Base-by-base conservation (phyloP, 805 yeast species). In the Yamadazyma kitorensis region DNA sequence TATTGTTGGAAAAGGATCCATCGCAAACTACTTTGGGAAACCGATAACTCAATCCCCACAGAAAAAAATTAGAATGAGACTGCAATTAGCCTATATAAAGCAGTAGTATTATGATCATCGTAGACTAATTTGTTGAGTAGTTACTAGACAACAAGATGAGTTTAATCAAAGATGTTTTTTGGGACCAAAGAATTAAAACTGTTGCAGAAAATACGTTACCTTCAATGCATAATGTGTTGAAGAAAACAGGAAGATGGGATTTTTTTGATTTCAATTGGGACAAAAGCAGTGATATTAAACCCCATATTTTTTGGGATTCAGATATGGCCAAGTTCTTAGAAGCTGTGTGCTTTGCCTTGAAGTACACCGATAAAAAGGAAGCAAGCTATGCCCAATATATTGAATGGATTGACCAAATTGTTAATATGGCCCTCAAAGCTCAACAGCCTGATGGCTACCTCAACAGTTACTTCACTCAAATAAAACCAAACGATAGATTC, bases 401-500 rank as follows among this genome's bases (percentile, higher is more conserved):
- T 5, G 38, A 17, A 2, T 46, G 52, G 52, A 38, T 51, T 9
- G 44, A 51, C 3, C 45, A 45, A 12, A 40, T 43, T 5, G 34
- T 41, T 11, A 30, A 33, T 4, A 45, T 49, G 54, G 37, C 48
- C 15, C 21, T 35, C 2, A 40, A 34, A 22, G 50, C 51, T 9
- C 55, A 51, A 33, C 43, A 47, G 22, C 44, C 44, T 4, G 52
- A 51, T 36, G 57, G 57, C 3, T 52, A 52, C 21, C 34, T 52
- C 16, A 52, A 52, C 27, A 33, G 40, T 19, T 48, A 46, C 32
- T 52, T 43, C 28, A 42, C 52, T 10, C 46, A 43, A 14, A 41
- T 51, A 14, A 49, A 44, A 3, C 43, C 67, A 25, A 47, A 52
- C 9, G 53, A 51, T 1, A 49, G 49, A 14, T 63, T 63, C 30